Evolutionary conservation across 2,329 filamentous ascomycete species (phyloP).

Genomic region (Phialocephala subalpina): DNA sequence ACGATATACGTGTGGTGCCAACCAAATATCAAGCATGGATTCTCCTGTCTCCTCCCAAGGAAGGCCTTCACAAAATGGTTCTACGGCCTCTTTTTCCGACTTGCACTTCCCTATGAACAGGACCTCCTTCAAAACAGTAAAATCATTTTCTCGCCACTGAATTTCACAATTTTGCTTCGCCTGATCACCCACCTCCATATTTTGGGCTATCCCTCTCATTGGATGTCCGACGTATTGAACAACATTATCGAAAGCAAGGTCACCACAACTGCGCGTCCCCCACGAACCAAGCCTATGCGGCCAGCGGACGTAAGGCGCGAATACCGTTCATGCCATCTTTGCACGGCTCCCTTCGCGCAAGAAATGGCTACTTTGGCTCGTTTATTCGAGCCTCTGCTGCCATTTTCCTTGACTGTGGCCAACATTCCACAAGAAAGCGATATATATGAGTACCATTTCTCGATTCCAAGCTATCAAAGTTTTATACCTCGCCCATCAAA

Average conservation of each 20-base stretch:
- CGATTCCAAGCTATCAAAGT: not conserved
- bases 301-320: conserved; percentile 3
- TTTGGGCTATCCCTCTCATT: conserved; percentile 33
- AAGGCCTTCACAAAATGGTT: conserved; percentile 11
- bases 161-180: conserved; percentile 22
- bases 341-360: conserved; percentile 23
- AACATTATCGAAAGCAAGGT: conserved; percentile 28
- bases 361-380: conserved; percentile 22
- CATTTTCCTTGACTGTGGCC: conserved; percentile 11
- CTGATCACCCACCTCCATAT: conserved; percentile 20
- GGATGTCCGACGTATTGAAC: conserved; percentile 28
- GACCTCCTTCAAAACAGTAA: not conserved
- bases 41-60: conserved; percentile 16
- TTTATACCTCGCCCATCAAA: not conserved
- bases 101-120: conserved; percentile 19
- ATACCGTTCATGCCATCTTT: conserved; percentile 11
- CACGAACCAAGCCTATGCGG: conserved; percentile 10
- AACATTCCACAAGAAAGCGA: not conserved
- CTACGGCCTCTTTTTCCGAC: conserved; percentile 28
- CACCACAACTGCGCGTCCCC: conserved; percentile 20
- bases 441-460: not conserved
- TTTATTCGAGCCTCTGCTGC: conserved; percentile 27
- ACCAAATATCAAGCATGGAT: no score
- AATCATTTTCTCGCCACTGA: conserved; percentile 21
- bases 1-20: no score